Base-by-base conservation (phyloP, 345 rosid genomes). In the Boechera stricta region DNA sequence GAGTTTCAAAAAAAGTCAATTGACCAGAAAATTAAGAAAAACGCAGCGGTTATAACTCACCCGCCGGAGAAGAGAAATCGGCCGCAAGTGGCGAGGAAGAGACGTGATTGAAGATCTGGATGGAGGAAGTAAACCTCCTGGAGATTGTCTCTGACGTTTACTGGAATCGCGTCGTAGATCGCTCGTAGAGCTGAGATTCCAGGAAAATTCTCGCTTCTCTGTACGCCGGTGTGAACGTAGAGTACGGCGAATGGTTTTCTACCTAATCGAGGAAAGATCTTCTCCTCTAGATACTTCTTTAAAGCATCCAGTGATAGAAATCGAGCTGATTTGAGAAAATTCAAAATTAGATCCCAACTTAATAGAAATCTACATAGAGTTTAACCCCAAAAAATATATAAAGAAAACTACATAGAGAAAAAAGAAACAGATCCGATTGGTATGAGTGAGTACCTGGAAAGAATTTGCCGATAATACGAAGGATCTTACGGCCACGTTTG, bases 71-170 rank as follows among this genome's bases (percentile, higher is more conserved):
- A 91, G 3, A 87, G 74, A 10, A 91, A 74, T 51, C 97, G 90
- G 56, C 94, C 97, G 21, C 86, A 80, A 44, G 92, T 91, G 62
- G 92, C 94, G 16, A 91, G 87, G 80, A 89, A 89, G 84, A 91
- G 90, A 12, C 97, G 86, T 11, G 94, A 71, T 15, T 87, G 92
- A 13, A 91, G 82, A 10, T 87, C 90, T 15, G 94, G 92, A 48
- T 89, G 97, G 11, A 91, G 58, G 41, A 91, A 91, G 70, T 89
- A 88, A 56, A 91, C 86, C 15, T 88, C 83, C 64, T 86, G 86
- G 28, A 91, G 86, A 84, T 85, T 84, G 7, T 82, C 83, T 87
- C 84, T 86, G 6, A 88, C 85, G 64, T 82, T 79, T 8, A 68
- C 56, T 3, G 97, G 97, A 56, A 88, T 87, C 9, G 88, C 86